Evolutionary conservation across 2,329 filamentous ascomycete species (phyloP), one percentile per base, ranked within the genome.

Genomic region (Venturia pyrina): DNA sequence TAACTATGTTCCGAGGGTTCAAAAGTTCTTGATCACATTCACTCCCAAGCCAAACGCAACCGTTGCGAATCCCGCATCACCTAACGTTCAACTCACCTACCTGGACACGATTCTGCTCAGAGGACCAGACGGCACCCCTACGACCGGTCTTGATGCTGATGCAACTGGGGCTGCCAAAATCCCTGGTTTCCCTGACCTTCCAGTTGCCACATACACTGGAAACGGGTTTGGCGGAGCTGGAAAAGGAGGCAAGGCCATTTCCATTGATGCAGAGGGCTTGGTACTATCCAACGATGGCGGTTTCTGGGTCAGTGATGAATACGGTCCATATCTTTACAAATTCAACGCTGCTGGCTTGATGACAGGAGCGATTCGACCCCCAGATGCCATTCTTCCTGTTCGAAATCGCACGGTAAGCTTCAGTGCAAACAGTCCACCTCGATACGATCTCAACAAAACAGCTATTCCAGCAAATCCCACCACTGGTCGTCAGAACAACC

Each of bases 271-370:
- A 0, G 89, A 91, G 76, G 88, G 88, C 1, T 76, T 91, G 0
- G 83, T 85, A 1, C 78, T 91, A 6, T 46, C 24, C n/a, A 43
- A 63, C 0, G 82, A 87, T 66, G 85, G 84, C 28, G 77, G 78
- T 1, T 89, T 88, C 74, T 89, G 85, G 85, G 76, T 89, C 43
- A 83, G 80, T 8, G 88, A 91, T 71, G 88, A 90, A 75, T 88
- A 89, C 71, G 88, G 87, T 0, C 87, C 87, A 0, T 90, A 87
- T 70, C 77, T 90, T 28, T 91, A 89, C 78, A 82, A 85, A 57
- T 90, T 91, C 75, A 76, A 80, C 67, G 68, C 73, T 3, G 71
- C 73, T 0, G 88, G 89, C 44, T 79, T 77, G 43, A 87, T 91
- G 83, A 73, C 84, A 19, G 76, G 78, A 1, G 87, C 87, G 0